Base-by-base conservation (phyloP, 495 filamentous ascomycete genomes). In the Physcia stellaris region DNA sequence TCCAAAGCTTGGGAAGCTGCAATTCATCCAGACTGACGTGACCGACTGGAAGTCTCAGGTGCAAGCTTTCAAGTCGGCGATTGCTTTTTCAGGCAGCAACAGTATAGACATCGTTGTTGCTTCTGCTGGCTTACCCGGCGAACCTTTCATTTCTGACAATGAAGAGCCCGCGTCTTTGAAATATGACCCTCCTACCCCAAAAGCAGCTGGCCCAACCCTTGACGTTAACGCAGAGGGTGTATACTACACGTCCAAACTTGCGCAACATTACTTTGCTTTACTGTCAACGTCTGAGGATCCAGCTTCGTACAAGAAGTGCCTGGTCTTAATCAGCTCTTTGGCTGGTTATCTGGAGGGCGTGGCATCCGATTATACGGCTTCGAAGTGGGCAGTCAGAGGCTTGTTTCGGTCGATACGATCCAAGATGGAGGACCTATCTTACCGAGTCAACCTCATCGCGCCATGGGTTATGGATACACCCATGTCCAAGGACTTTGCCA, bases 371-470 rank as follows among this genome's bases (percentile, higher is more conserved):
- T 58, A 58, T 19, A 40, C 47, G 12, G 47, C 51, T 0, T 48
- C 30, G 1, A 58, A 56, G 18, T 58, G 53, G 53, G 55, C 51
- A 12, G 48, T 55, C 41, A 45, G 55, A 19, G 55, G 55, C 0
- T 43, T 58, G 16, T 46, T 46, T 30, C 44, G 44, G 6, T 21
- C 39, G 0, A 32, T 19, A 2, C 34, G 44, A 32, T 31, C 39
- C 6, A 30, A 6, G 20, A 42, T 42, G 39, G 26, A 37, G 16
- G 44, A 42, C 17, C 11, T 22, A n/a, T 32, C 39, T 7, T 30
- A 32, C 15, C 32, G 44, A 9, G 35, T 37, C 9, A 46, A 46
- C 4, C 17, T 46, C 6, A 37, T 46, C 20, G 44, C 44, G 11
- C 44, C 44, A 10, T 46, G 44, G 44, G 11, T 46, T 6, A 46